Evolutionary conservation across 495 filamentous ascomycete species (phyloP).

Genomic region (Penicillium odoratum): DNA sequence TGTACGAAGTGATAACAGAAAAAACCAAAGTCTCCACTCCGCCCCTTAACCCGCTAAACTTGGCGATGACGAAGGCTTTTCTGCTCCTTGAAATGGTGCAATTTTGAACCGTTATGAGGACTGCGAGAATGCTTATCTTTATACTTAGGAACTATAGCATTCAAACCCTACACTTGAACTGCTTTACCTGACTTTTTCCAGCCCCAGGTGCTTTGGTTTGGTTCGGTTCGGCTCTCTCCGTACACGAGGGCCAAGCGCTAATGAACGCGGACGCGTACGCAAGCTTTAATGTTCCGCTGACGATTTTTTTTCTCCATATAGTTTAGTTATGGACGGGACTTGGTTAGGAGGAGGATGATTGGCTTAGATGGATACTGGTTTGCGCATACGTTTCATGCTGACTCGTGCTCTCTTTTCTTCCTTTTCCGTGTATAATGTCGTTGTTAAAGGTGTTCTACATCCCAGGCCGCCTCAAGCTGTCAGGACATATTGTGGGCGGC

Average conservation of each 20-base stretch:
- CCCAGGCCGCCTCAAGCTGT: not conserved
- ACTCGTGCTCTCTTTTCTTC: not conserved
- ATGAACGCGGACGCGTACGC: conserved; percentile 4
- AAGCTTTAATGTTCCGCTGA: not conserved
- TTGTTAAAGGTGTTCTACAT: not conserved
- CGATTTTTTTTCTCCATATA: not conserved
- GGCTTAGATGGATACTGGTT: not conserved
- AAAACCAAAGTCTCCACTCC: not conserved
- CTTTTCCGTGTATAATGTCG: not conserved
- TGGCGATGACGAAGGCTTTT: not conserved
- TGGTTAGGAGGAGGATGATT: not conserved
- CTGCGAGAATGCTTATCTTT: no score
- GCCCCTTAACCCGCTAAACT: conserved; percentile 1
- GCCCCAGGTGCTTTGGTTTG: not conserved
- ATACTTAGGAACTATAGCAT: no score
- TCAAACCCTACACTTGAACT: no score
- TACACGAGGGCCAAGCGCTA: not conserved
- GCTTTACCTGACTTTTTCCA: no score
- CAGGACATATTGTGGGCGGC: not conserved
- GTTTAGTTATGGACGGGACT: not conserved
- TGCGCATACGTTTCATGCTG: not conserved
- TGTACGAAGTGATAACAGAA: conserved; percentile 2
- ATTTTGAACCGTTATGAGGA: not conserved
- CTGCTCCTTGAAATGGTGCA: not conserved
- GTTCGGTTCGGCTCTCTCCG: not conserved